A percentile compares a stretch with the other conserved stretches of the same genome.
Evolutionary conservation across 352 stramenopile species (phyloP).

Genomic region (Blastocystis sp.): DNA sequence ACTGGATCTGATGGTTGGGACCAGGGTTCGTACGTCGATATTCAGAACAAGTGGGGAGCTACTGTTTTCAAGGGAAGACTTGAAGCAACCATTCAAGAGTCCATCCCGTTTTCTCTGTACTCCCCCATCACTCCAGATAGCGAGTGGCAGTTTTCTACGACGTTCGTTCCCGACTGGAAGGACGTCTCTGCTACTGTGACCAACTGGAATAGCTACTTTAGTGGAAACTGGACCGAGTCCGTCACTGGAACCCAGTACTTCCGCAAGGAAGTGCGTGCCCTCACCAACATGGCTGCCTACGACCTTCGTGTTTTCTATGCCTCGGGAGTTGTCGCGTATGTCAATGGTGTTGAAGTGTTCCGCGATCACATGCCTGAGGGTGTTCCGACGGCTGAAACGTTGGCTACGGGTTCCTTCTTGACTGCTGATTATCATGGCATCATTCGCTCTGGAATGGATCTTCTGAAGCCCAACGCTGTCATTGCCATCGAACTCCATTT

Average conservation of each 20-base stretch:
- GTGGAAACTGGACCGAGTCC: neutral
- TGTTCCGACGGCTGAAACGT: neutral
- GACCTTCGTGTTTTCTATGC: neutral
- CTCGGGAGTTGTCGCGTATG: neutral
- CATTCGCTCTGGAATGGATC: neutral
- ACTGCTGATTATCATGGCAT: neutral
- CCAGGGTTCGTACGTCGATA: neutral
- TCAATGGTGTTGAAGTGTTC: constrained; percentile 39
- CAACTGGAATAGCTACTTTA: neutral
- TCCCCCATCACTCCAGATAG: neutral
- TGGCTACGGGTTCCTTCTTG: neutral
- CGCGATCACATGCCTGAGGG: constrained; percentile 19
- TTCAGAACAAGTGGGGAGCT: neutral
- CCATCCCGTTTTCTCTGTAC: neutral
- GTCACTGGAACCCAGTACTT: constrained; percentile 9
- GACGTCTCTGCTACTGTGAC: neutral
- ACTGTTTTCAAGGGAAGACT: neutral
- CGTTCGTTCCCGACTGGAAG: neutral
- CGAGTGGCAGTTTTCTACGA: neutral
- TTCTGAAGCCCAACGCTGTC: neutral
- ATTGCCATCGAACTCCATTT: neutral
- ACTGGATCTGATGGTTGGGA: neutral
- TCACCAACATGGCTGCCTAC: constrained; percentile 22
- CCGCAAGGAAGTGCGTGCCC: neutral
- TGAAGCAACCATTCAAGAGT: neutral